These are phyloP conservation scores for Magnusiomyces ingens DNA, from an alignment of 1,139 yeast species.

Conservation along the genomic window DNA sequence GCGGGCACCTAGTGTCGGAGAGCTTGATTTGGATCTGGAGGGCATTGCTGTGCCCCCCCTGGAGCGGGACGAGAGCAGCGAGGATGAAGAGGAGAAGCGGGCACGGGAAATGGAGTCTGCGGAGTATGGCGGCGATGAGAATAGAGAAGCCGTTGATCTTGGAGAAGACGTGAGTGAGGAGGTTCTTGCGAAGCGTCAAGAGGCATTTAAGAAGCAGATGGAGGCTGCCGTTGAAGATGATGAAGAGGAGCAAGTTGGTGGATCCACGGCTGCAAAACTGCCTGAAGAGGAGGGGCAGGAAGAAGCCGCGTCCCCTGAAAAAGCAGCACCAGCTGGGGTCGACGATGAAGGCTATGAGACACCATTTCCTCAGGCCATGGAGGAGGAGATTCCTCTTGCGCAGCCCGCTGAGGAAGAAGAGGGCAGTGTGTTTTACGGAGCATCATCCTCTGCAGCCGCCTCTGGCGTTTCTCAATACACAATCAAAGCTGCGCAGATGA, in stretches of 20 bases:
- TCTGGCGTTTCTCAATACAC: constrained; percentile 43
- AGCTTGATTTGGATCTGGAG: constrained; percentile 9
- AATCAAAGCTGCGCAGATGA: constrained; percentile 47
- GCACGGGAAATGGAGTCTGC: background rate
- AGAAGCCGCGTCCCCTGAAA: too few species aligned
- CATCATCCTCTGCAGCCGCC: constrained; percentile 8
- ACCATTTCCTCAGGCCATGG: constrained; percentile 1
- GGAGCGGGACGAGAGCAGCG: background rate
- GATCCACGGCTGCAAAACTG: background rate
- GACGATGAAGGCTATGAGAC: background rate
- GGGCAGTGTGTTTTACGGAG: constrained; percentile 1
- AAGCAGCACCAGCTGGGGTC: too few species aligned
- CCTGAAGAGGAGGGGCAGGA: background rate
- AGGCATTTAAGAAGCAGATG: background rate
- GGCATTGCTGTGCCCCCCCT: background rate
- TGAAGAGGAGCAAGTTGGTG: background rate
- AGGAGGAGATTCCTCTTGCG: constrained; percentile 2
- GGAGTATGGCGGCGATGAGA: background rate
- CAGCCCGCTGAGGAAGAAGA: constrained; percentile 9
- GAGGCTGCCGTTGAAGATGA: background rate
- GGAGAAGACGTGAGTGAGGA: background rate
- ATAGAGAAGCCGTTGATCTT: background rate
- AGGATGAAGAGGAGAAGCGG: background rate
- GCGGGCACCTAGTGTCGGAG: background rate
- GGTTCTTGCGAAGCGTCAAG: background rate